Evolutionary conservation across 768 basidiomycete species (phyloP), one percentile per base, ranked within the genome.

Genomic region (Tylopilus plumbeoviolaceoides): DNA sequence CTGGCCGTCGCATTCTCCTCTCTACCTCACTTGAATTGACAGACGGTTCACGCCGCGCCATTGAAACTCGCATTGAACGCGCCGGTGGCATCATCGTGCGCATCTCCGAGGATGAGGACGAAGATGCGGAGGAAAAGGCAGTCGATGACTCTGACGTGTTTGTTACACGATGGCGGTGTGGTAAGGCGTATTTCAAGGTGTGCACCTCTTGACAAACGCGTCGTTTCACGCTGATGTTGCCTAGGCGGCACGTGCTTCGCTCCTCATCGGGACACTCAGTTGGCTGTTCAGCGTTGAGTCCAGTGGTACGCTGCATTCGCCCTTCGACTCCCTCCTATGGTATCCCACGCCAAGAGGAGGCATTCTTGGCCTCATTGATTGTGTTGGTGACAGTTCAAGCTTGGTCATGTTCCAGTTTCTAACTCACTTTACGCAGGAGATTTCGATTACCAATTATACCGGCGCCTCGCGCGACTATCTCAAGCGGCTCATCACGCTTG

Each of bases 391-490:
- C 20, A 18, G 4, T 43, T 12, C 15, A 18, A 18, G 2, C 11
- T 9, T 10, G 11, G 4, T 50, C 14, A 12, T 14, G 1, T 30
- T n/a, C 28, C 8, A 11, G 35, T 6, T 57, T 27, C 20, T 52
- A 36, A 31, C 47, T 47, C n/a, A 28, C 3, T 8, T 14, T 23
- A 47, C 46, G 2, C 55, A 92, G 89, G 76, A 81, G 58, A 84
- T 95, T 50, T 89, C 92, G 0, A 76, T 95, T 1, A 92, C 92
- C 0, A 95, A 95, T 63, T 95, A 94, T 65, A 88, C 89, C 0
- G 93, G 94, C 3, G 83, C 85, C 35, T 79, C 89, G 7, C 78
- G 93, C 3, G 93, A 95, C 48, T 95, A 95, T 63, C 76, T 98
- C 47, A 92, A 92, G 72, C 84, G 82, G 56, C 73, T 98, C 15